Evolutionary conservation across 2,329 filamentous ascomycete genomes (phyloP), one percentile per base, ranked within the genome.

Genomic region (Pleomassaria siparia): DNA sequence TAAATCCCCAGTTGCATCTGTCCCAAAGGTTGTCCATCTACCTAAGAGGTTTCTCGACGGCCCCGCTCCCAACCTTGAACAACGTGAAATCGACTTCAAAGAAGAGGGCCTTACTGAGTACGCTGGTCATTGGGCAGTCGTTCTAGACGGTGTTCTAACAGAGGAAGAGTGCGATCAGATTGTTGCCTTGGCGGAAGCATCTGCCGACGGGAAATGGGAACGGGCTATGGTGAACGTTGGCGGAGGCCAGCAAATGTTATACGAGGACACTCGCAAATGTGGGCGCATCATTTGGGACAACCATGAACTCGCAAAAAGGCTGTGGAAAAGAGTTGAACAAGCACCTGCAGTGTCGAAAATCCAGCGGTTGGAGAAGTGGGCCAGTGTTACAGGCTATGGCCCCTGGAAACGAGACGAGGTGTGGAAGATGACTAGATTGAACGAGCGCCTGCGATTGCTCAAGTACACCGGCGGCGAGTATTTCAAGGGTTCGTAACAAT

Each of bases 271-370:
- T 40, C 78, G 89, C 13, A 85, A 88, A 51, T 86, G 86, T 59
- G 86, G 86, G n/a, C 80, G 89, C 2, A 88, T 92, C 54, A 86
- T 94, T 56, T 88, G 84, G 80, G 87, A 94, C 61, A 71, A 79
- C 12, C 74, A 77, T 40, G 79, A 80, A 1, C 55, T 92, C 1
- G 84, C 82, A 0, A 76, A 80, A 20, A 79, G 81, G 18, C 59
- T 94, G 0, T 86, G 86, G 79, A 74, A 72, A 32, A 78, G 89
- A 9, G 66, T 82, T 12, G 64, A 70, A 47, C 71, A 70, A 4
- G 70, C 72, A n/a, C n/a, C n/a, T n/a, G n/a, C n/a, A 18, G 56
- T 83, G 10, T 20, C 71, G 0, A 74, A 78, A 13, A 80, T 86
- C 1, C 66, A 71, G 11, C 63, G 76, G 16, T 69, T 80, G 18